Conservation (phyloP, 2,329 filamentous ascomycete species). For the Pseudogymnoascus sp. region DNA sequence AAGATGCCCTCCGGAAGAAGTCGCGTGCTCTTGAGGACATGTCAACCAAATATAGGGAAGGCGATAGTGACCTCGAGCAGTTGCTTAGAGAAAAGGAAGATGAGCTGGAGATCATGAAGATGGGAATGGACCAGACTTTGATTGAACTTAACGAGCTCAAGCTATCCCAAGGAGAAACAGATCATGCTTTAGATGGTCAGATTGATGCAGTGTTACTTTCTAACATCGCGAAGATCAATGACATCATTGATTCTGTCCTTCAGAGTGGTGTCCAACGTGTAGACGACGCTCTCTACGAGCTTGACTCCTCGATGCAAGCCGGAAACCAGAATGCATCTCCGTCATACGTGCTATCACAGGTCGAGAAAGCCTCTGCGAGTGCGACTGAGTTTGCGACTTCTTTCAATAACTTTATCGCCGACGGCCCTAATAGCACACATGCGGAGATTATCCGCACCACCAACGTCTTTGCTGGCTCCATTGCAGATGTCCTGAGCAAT, state of each 20-base stretch:
- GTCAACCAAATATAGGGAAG: constrained; percentile 69
- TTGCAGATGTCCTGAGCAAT: constrained; percentile 91
- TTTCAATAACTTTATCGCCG: constrained; percentile 97
- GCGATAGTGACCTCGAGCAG: constrained; percentile 78
- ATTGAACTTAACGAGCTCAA: constrained; percentile 87
- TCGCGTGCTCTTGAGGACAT: constrained; percentile 79
- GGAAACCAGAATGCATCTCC: constrained; percentile 97
- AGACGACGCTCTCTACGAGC: constrained; percentile 92
- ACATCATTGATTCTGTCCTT: constrained; percentile 93
- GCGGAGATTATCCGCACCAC: constrained; percentile 89
- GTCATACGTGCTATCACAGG: constrained; percentile 89
- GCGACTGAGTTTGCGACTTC: constrained; percentile 96
- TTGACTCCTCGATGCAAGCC: constrained; percentile 96
- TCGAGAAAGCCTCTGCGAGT: constrained; percentile 90
- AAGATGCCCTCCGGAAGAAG: constrained; percentile 86
- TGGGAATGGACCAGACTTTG: constrained; percentile 92
- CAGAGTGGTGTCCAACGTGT: constrained; percentile 90
- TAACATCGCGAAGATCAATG: constrained; percentile 88
- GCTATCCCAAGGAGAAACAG: constrained; percentile 66
- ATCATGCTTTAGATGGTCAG: constrained; percentile 78
- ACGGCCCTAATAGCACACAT: constrained; percentile 85
- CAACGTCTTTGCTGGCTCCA: constrained; percentile 80
- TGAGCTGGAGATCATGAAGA: constrained; percentile 96
- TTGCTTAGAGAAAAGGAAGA: constrained; percentile 91
- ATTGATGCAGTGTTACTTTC: constrained; percentile 84